Percentiles rank a stretch among this genome's conserved stretches.
Evolutionary conservation across 805 yeast genomes (phyloP).

Genomic region (Wickerhamiella slavikovae): DNA sequence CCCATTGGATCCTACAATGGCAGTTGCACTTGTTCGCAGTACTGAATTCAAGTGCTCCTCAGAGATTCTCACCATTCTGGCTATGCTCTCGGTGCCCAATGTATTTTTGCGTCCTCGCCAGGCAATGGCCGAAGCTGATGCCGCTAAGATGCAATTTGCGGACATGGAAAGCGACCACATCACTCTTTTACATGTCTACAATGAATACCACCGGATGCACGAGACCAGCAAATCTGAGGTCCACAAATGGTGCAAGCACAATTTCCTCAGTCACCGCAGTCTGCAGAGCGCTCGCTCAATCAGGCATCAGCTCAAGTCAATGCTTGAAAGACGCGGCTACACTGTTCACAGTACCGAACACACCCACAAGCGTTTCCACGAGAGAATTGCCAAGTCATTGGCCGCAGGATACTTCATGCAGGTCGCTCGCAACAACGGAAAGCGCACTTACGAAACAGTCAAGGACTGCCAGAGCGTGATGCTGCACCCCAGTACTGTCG

Average conservation of each 20-base stretch:
- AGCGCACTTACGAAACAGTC: conserved; percentile 60
- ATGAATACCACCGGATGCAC: conserved; percentile 36
- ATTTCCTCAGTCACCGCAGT: conserved; percentile 68
- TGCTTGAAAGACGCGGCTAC: conserved; percentile 67
- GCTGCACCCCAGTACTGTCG: conserved; percentile 75
- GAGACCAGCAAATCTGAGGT: conserved; percentile 12
- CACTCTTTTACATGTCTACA: conserved; percentile 71
- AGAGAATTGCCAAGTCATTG: conserved; percentile 66
- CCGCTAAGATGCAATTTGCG: conserved; percentile 67
- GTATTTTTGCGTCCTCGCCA: conserved; percentile 87
- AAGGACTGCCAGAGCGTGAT: conserved; percentile 93
- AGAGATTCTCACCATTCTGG: conserved; percentile 73
- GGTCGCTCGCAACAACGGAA: conserved; percentile 64
- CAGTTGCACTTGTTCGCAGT: conserved; percentile 78
- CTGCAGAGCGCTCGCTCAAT: conserved; percentile 73
- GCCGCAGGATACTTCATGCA: conserved; percentile 96
- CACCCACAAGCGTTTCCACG: conserved; percentile 45
- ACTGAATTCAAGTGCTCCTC: conserved; percentile 73
- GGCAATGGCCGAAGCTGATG: conserved; percentile 80
- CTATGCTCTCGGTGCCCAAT: conserved; percentile 79
- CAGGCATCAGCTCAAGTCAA: conserved; percentile 57
- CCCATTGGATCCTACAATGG: conserved; percentile 90
- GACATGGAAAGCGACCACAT: conserved; percentile 92
- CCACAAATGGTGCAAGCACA: conserved; percentile 78
- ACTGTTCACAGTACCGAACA: conserved; percentile 49